Conservation (phyloP, 73 alveolate species). For the Urostyla sp. region DNA sequence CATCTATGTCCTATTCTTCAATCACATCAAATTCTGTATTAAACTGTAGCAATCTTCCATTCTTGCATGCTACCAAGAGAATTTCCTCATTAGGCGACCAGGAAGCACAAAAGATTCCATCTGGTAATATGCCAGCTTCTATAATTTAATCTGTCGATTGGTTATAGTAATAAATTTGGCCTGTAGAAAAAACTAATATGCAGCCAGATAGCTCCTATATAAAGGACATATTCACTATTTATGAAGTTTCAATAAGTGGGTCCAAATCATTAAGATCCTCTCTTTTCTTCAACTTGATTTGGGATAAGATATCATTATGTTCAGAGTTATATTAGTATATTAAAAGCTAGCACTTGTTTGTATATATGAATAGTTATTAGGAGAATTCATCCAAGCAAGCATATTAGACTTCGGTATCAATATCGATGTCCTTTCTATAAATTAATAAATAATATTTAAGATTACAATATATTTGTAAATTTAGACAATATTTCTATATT, state of each 20-base stretch:
- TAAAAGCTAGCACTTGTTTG: not conserved
- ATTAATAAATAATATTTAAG: not conserved
- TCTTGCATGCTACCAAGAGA: constrained; percentile 53
- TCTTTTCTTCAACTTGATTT: not conserved
- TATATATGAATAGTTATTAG: constrained; percentile 35
- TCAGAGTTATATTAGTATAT: constrained; percentile 16
- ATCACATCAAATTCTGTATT: constrained; percentile 72
- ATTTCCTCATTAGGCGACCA: constrained; percentile 81
- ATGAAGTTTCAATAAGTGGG: constrained; percentile 4
- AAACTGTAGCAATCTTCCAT: constrained; percentile 61
- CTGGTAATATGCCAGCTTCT: constrained; percentile 62
- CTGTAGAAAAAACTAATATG: constrained; percentile 52
- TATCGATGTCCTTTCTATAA: not conserved
- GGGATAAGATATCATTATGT: constrained; percentile 14
- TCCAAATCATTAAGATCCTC: constrained; percentile 31
- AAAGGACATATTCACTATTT: constrained; percentile 45
- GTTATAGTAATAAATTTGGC: constrained; percentile 44
- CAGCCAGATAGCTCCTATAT: constrained; percentile 52
- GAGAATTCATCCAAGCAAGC: constrained; percentile 63
- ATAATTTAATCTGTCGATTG: constrained; percentile 11
- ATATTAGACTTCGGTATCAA: constrained; percentile 5
- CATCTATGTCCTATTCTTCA: constrained; percentile 74
- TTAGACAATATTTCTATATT: constrained; percentile 50
- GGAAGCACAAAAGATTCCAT: constrained; percentile 62
- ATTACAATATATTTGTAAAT: not conserved